phyloP scores from a whole-genome alignment of 179 eudicot genomes.

The Silene coronaria region DNA sequence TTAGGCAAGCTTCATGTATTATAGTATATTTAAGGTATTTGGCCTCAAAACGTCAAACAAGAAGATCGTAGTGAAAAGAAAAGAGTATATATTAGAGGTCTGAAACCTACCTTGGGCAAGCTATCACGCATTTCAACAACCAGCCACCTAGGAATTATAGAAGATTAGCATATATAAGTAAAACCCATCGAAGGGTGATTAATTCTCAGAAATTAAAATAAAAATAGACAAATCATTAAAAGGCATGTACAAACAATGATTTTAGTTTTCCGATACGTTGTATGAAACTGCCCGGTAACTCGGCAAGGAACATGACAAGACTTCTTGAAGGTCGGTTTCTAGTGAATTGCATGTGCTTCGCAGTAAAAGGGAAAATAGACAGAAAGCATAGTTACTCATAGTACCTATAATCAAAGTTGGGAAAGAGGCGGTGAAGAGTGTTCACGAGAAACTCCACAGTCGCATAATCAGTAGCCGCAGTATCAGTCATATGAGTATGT shows the following conservation, averaged over 20 bases:
- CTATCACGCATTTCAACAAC: conserved; percentile 81
- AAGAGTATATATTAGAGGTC: neutral
- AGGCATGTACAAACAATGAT: neutral
- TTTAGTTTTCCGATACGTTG: neutral
- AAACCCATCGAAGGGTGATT: neutral
- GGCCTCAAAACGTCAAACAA: neutral
- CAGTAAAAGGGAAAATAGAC: neutral
- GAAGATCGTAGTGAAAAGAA: neutral
- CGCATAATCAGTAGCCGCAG: conserved; percentile 96
- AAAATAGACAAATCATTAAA: neutral
- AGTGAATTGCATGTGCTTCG: neutral
- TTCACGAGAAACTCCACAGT: conserved; percentile 87
- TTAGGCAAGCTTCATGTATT: conserved; percentile 49
- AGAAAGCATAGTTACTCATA: neutral
- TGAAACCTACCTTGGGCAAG: conserved; percentile 67
- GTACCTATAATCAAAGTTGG: conserved; percentile 92
- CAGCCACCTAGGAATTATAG: conserved; percentile 69
- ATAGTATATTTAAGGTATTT: no score
- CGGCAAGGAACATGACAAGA: neutral
- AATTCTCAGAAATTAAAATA: neutral
- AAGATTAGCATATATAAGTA: conserved; percentile 12
- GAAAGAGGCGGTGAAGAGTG: conserved; percentile 72
- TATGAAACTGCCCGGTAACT: neutral
- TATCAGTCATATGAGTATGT: conserved; percentile 97
- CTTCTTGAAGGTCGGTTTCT: neutral